Evolutionary conservation across 768 basidiomycete species (phyloP), one percentile per base, ranked within the genome.

Genomic region (Phylloporus sp.): DNA sequence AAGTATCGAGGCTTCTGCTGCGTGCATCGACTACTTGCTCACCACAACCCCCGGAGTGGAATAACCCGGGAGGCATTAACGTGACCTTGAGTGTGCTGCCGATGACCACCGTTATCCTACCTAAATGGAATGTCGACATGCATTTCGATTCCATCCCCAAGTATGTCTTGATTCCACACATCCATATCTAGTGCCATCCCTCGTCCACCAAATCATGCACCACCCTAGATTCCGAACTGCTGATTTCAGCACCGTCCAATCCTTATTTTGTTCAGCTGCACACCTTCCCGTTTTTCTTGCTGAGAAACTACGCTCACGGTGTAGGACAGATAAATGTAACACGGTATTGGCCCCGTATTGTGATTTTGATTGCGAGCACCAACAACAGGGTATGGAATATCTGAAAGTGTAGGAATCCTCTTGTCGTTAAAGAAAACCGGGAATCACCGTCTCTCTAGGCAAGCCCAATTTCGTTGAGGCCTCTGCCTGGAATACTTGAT

Each of bases 371-470:
- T 17, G 18, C n/a, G 11, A 22, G 11, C n/a, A n/a, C n/a, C n/a
- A n/a, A n/a, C 26, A 7, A n/a, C 45, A 83, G 84, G 83, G 0
- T 88, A 85, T 54, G 86, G 86, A 18, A 77, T 85, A 74, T 84
- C 83, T 0, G 84, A 86, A 72, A 62, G 63, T 41, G 83, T 84
- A 58, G 43, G 83, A 65, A 18, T 13, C 24, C 37, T 34, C 29
- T 38, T 23, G 9, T 40, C 33, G 27, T 8, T 31, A 17, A 24
- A n/a, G 39, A 8, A 20, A 6, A n/a, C 23, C 9, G 9, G 39
- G 42, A 6, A 54, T 39, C 51, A 4, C 36, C 31, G 17, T 2
- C 8, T 34, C 42, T 28, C 28, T 48, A 86, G 83, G 86, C 85
- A 0, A 69, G 86, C 18, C 67, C 73, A 1, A 70, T 76, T 4